Percentiles rank a stretch among this genome's conserved stretches.
Evolutionary conservation across 352 stramenopile species (phyloP).

Genomic region (Globisporangium emineosum): DNA sequence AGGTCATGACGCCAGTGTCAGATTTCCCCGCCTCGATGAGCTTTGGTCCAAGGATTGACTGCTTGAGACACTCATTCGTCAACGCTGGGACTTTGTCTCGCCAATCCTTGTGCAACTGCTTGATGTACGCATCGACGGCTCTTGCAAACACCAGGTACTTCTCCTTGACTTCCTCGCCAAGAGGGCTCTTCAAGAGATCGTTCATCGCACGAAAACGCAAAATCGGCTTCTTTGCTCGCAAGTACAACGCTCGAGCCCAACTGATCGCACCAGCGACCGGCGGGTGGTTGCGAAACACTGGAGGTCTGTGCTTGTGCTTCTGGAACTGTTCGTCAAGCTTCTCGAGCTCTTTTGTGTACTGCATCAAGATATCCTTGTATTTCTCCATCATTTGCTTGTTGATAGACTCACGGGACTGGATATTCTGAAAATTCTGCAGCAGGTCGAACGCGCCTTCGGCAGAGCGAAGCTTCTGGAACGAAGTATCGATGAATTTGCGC

Average conservation of each 20-base stretch:
- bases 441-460: slow-evolving; percentile 95
- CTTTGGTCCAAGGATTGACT: slow-evolving; percentile 89
- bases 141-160: slow-evolving; percentile 93
- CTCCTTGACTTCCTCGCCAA: slow-evolving; percentile 92
- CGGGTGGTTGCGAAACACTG: slow-evolving; percentile 93
- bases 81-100: slow-evolving; percentile 80
- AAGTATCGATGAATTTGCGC: slow-evolving; percentile 93
- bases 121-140: slow-evolving; percentile 92
- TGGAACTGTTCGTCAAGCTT: slow-evolving; percentile 90
- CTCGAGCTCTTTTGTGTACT: slow-evolving; percentile 96
- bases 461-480: slow-evolving; percentile 94
- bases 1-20: slow-evolving; percentile 69
- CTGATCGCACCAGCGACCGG: slow-evolving; percentile 85
- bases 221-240: slow-evolving; percentile 94
- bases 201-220: slow-evolving; percentile 92
- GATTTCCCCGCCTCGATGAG: slow-evolving; percentile 74
- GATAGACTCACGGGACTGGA: slow-evolving; percentile 93
- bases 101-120: slow-evolving; percentile 92
- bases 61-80: slow-evolving; percentile 93
- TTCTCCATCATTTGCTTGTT: slow-evolving; percentile 97
- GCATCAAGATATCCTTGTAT: slow-evolving; percentile 95
- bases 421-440: slow-evolving; percentile 97
- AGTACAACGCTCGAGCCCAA: slow-evolving; percentile 82
- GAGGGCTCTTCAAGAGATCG: slow-evolving; percentile 88
- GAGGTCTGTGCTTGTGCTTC: slow-evolving; percentile 70